phyloP scores from a whole-genome alignment of 768 basidiomycete genomes.

The Calocera viscosa region DNA sequence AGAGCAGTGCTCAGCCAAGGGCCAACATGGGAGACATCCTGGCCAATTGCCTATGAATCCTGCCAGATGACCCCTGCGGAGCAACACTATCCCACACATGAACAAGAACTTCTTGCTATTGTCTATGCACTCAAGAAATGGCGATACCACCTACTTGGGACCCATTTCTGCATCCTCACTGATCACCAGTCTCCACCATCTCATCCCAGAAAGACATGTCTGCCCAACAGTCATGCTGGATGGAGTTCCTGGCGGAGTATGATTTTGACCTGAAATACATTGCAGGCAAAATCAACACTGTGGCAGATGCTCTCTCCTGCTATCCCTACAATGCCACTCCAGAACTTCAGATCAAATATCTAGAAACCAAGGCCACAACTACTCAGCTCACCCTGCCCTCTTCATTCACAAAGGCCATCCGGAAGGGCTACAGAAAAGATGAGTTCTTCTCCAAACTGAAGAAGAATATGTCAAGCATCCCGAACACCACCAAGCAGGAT shows the following conservation, averaged over 20 bases:
- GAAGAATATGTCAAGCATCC: not conserved
- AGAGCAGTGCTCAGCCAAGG: slow-evolving; percentile 28
- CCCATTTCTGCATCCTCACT: slow-evolving; percentile 24
- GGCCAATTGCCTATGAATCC: slow-evolving; percentile 29
- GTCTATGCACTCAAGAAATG: slow-evolving; percentile 23
- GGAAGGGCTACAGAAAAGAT: slow-evolving; percentile 14
- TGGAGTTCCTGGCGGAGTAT: slow-evolving; percentile 27
- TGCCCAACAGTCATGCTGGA: slow-evolving; percentile 29
- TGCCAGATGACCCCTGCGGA: slow-evolving; percentile 24
- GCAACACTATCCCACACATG: slow-evolving; percentile 30
- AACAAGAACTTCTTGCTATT: slow-evolving; percentile 32
- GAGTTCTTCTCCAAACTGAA: slow-evolving; percentile 12
- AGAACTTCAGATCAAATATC: not conserved
- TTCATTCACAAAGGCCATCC: not conserved
- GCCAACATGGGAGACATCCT: slow-evolving; percentile 23
- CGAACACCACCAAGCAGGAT: not conserved
- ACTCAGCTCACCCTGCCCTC: not conserved
- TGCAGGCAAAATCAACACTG: slow-evolving; percentile 29
- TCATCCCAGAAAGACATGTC: slow-evolving; percentile 27
- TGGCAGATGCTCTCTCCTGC: slow-evolving; percentile 34
- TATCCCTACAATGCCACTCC: slow-evolving; percentile 14
- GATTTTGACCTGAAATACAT: slow-evolving; percentile 30
- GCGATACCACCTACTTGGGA: slow-evolving; percentile 20
- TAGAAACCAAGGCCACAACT: not conserved
- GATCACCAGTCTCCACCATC: slow-evolving; percentile 32